A percentile compares a stretch with the other conserved stretches of the same genome.
Evolutionary conservation across 1,139 yeast species (phyloP).

Genomic region (Debaryomyces singareniensis): DNA sequence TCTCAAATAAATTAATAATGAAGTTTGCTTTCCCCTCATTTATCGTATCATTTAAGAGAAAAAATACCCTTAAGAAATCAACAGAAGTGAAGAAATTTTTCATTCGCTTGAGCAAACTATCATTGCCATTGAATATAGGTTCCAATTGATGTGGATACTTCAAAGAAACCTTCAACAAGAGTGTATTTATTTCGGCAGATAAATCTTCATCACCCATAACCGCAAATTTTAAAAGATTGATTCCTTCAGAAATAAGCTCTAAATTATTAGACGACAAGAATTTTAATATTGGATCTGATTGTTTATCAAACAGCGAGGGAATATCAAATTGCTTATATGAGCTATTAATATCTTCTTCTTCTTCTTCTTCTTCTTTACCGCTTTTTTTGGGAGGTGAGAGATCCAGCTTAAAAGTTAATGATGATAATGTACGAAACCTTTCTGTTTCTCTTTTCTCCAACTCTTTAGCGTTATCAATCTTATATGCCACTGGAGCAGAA

Average conservation of each 20-base stretch:
- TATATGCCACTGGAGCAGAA: conserved; percentile 2
- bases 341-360: too few relatives aligned
- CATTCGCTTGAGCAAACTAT: conserved; percentile 18
- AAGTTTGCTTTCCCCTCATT: conserved; percentile 17
- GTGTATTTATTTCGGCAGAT: conserved; percentile 16
- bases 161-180: conserved; percentile 22
- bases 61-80: conserved; percentile 30
- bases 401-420: background rate
- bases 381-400: background rate
- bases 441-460: background rate
- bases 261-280: conserved; percentile 27
- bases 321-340: background rate
- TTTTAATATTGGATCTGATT: conserved; percentile 29
- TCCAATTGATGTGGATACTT: conserved; percentile 21
- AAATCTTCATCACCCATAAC: conserved; percentile 32
- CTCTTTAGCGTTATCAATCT: conserved; percentile 1
- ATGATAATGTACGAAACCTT: background rate
- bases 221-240: conserved; percentile 32
- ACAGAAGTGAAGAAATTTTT: conserved; percentile 21
- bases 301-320: conserved; percentile 15
- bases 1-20: conserved; percentile 18
- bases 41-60: conserved; percentile 21
- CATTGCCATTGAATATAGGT: conserved; percentile 25
- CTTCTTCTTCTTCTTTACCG: background rate
- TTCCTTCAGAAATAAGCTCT: conserved; percentile 27